Evolutionary conservation across 164 flowering plant species (phyloP).

Genomic region (Platanus orientalis): DNA sequence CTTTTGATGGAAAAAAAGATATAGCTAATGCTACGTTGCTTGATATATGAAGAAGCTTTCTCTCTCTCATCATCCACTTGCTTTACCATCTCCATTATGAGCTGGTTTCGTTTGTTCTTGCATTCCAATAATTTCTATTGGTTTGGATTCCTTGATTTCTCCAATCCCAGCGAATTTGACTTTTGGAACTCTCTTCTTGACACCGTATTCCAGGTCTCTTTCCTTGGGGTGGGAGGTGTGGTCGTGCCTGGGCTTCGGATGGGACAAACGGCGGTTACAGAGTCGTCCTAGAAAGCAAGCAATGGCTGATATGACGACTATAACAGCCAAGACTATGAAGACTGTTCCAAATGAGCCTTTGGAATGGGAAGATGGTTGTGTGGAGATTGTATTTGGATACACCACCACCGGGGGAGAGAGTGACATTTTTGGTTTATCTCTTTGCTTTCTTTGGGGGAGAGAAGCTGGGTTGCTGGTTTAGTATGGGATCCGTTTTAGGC

Average conservation of each 20-base stretch:
- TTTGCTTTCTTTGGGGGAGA: not conserved
- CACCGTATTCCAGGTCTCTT: constrained; percentile 37
- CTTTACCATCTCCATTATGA: constrained; percentile 16
- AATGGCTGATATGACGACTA: constrained; percentile 53
- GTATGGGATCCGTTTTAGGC: not conserved
- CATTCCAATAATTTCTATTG: constrained; percentile 11
- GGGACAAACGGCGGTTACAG: constrained; percentile 36
- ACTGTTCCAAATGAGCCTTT: constrained; percentile 77
- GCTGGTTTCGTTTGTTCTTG: constrained; percentile 16
- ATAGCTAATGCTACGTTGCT: not conserved
- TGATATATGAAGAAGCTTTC: not conserved
- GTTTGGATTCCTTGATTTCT: constrained; percentile 12
- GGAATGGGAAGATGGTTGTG: constrained; percentile 30
- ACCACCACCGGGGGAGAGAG: constrained; percentile 13
- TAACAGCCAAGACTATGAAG: constrained; percentile 64
- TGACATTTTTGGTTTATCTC: not conserved
- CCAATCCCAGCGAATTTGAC: constrained; percentile 18
- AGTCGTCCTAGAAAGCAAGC: constrained; percentile 69
- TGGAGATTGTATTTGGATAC: constrained; percentile 21
- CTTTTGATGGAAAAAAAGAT: not conserved
- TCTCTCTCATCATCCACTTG: constrained; percentile 11
- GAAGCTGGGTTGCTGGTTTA: not conserved
- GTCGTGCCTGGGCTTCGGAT: constrained; percentile 11
- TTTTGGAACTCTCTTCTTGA: constrained; percentile 27
- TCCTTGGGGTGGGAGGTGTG: constrained; percentile 14